phyloP scores from a whole-genome alignment of 306 rosid species.

The Vachellia pachyceras region DNA sequence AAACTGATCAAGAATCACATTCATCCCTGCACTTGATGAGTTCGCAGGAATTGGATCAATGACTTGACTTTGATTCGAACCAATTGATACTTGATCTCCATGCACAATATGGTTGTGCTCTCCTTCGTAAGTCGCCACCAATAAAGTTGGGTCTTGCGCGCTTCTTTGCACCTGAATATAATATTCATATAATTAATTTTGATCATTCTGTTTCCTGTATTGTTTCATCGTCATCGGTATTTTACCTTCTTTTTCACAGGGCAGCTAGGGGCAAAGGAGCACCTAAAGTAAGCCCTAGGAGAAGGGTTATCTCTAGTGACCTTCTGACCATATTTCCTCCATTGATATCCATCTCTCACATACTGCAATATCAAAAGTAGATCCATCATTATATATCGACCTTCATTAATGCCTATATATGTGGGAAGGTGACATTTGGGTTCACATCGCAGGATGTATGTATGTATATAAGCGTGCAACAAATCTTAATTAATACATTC shows the following conservation, averaged over 20 bases:
- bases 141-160: constrained; percentile 65
- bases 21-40: no score
- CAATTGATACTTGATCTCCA: constrained; percentile 26
- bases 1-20: no score
- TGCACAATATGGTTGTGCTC: constrained; percentile 67
- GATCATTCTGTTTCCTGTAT: neutral
- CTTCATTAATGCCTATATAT: neutral
- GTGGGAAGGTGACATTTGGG: neutral
- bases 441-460: neutral
- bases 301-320: constrained; percentile 95
- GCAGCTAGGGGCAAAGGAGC: constrained; percentile 87
- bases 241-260: constrained; percentile 82
- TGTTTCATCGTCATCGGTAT: no score
- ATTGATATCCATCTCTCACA: constrained; percentile 91
- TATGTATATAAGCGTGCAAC: no score
- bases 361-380: constrained; percentile 40
- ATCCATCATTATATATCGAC: neutral
- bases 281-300: constrained; percentile 90
- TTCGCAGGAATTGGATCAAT: no score
- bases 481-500: neutral
- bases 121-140: constrained; percentile 91
- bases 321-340: constrained; percentile 97
- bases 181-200: neutral
- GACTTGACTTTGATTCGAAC: no score
- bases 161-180: constrained; percentile 78